These are phyloP conservation scores for Ophiosphaerella herpotricha DNA, from an alignment of 2,329 filamentous ascomycete genomes.

Conservation along the genomic window DNA sequence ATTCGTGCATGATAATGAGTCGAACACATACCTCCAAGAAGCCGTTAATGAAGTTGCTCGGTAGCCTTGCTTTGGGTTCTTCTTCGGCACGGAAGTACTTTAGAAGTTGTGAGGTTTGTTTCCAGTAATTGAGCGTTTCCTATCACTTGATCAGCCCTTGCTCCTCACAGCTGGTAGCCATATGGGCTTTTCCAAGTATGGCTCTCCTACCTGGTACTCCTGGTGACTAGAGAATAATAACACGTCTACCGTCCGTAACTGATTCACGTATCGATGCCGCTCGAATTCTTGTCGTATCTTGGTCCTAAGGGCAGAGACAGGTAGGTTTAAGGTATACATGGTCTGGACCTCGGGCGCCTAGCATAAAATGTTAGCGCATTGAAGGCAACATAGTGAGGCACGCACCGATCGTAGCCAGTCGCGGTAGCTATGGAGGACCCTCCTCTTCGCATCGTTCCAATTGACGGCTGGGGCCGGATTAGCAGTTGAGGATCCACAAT, in stretches of 20 bases:
- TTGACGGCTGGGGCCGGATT: constrained; percentile 68
- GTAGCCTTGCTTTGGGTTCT: constrained; percentile 75
- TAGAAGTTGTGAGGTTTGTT: constrained; percentile 93
- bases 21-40: constrained; percentile 80
- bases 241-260: constrained; percentile 85
- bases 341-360: constrained; percentile 96
- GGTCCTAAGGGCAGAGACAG: constrained; percentile 84
- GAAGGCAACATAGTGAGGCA: constrained; percentile 1
- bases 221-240: constrained; percentile 87
- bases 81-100: constrained; percentile 94
- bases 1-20: not conserved
- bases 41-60: constrained; percentile 87
- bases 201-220: constrained; percentile 79
- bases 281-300: constrained; percentile 98
- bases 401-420: constrained; percentile 96
- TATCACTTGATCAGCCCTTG: constrained; percentile 45
- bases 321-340: constrained; percentile 93
- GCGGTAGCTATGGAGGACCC: constrained; percentile 88
- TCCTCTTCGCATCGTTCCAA: constrained; percentile 84
- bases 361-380: constrained; percentile 13
- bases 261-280: constrained; percentile 88
- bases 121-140: constrained; percentile 99
- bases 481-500: constrained; percentile 25
- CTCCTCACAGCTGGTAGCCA: not conserved
- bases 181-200: not conserved